Conservation (phyloP, 2,329 filamentous ascomycete species). For the Chrysoporthe austroafricana region DNA sequence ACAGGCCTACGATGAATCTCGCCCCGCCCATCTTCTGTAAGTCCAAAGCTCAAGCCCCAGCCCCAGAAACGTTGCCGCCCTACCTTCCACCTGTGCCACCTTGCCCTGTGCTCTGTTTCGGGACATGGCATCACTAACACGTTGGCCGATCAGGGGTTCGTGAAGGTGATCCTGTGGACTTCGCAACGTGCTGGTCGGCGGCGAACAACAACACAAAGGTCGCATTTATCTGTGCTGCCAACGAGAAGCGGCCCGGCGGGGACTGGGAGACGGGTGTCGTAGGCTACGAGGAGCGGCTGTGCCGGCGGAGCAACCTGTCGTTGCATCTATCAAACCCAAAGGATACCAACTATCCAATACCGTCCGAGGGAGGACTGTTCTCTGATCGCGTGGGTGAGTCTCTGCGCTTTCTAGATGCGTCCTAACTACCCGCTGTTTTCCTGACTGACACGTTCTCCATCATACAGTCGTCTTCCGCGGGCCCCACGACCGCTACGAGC, state of each 20-base stretch:
- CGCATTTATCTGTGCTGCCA: constrained; percentile 73
- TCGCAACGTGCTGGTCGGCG: constrained; percentile 60
- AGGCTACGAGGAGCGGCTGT: constrained; percentile 73
- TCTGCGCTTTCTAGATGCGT: background rate
- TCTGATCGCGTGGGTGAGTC: constrained; percentile 67
- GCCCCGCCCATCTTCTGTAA: constrained; percentile 51
- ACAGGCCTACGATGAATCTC: constrained; percentile 41
- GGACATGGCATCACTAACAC: constrained; percentile 22
- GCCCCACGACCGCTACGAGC: constrained; percentile 67
- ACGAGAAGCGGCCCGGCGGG: constrained; percentile 77
- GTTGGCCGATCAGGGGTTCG: constrained; percentile 47
- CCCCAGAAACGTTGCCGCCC: constrained; percentile 4
- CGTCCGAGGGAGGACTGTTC: constrained; percentile 69
- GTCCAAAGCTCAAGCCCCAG: constrained; percentile 25
- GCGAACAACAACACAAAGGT: constrained; percentile 49
- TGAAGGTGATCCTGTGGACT: constrained; percentile 61
- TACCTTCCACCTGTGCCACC: constrained; percentile 5
- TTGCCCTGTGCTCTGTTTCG: constrained; percentile 30
- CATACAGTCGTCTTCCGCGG: constrained; percentile 70
- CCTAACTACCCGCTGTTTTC: background rate
- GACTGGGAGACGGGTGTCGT: constrained; percentile 72
- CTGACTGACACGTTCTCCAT: background rate
- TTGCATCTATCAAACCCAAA: constrained; percentile 68
- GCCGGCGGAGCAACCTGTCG: constrained; percentile 73
- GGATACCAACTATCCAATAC: constrained; percentile 70